Base-by-base conservation (phyloP, 805 yeast genomes). In the Candida manassasensis region DNA sequence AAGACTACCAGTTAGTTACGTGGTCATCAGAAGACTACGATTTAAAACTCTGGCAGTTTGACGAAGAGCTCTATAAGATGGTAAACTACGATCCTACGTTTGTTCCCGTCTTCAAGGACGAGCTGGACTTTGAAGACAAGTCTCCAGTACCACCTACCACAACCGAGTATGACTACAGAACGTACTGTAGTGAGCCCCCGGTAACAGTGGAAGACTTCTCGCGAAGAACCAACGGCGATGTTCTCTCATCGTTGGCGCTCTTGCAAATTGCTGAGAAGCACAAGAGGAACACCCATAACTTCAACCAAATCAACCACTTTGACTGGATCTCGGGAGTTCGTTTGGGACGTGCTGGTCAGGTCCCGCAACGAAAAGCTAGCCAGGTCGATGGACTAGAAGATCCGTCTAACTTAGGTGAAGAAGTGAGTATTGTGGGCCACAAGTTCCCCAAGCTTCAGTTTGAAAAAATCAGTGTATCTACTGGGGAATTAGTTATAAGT, bases 271-370 rank as follows among this genome's bases (percentile, higher is more conserved):
- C 61, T 38, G 59, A 63, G 52, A 57, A 47, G 50, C 61, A 41
- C 53, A 67, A 53, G 45, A 72, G 64, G 38, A 58, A 44, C 15
- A 52, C 48, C 11, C 40, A 43, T 21, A 38, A 42, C 55, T 63
- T 49, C 38, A 67, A 63, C 38, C 73, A 74, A 37, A 53, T 75
- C 19, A 79, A 81, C 46, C 95, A 86, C 51, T 62, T 90, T 41
- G 80, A 83, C 43, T 90, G 97, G 97, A 79, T 94, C 25, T 81
- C 96, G 0, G 97, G 97, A 34, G 95, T 90, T 6, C 69, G 88
- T 38, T 76, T 90, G 43, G 86, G 86, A 1, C 63, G 68, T 27
- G 54, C 75, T 6, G 74, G 73, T 3, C 61, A 63, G 37, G 49
- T 55, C 6, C 63, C 69, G 0, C 57, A 69, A 21, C 29, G 36